A percentile compares a stretch with the other conserved stretches of the same genome.
Conservation (phyloP, 306 rosid genomes). For the Medicago ruthenica region DNA sequence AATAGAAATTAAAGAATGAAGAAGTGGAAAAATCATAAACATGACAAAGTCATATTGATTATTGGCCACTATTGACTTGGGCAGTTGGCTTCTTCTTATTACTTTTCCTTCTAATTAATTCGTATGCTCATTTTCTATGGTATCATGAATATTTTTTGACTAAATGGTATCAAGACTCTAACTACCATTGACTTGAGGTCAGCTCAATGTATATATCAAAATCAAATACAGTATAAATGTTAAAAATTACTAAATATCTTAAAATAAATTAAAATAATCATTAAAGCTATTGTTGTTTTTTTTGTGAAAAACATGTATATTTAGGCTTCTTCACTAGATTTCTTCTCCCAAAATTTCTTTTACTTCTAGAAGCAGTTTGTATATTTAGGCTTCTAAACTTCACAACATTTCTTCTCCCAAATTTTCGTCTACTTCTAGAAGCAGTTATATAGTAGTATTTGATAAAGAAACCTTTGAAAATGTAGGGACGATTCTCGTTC, state of each 20-base stretch:
- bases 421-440: too few species aligned
- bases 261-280: too few species aligned
- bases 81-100: neutral
- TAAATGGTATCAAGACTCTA: neutral
- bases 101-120: neutral
- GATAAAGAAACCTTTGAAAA: neutral
- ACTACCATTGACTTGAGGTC: neutral
- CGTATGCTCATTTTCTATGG: neutral
- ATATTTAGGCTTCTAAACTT: too few species aligned
- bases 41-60: neutral
- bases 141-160: neutral
- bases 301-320: too few species aligned
- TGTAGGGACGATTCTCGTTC: too few species aligned
- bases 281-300: neutral
- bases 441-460: too few species aligned
- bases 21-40: neutral
- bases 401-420: too few species aligned
- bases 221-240: neutral
- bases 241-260: neutral
- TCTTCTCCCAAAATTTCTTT: too few species aligned
- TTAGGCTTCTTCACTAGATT: too few species aligned
- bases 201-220: neutral
- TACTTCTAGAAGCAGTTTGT: too few species aligned
- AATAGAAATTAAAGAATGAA: neutral
- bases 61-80: neutral